A percentile compares a stretch with the other conserved stretches of the same genome.
phyloP scores from a whole-genome alignment of 192 early-diverging fungal species.

The Gamsiella multidivaricata region DNA sequence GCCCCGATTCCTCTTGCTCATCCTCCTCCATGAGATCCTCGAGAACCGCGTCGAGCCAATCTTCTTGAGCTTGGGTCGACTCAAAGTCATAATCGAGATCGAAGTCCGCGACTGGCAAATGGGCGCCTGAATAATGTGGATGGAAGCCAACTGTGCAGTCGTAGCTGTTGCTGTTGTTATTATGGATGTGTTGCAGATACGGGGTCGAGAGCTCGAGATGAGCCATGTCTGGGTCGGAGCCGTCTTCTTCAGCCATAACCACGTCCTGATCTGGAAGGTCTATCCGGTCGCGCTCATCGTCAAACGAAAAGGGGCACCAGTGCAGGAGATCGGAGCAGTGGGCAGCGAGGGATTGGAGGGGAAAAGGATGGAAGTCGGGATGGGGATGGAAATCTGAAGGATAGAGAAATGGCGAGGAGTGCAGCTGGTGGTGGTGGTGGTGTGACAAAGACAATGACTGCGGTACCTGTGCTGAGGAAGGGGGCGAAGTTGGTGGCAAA shows the following conservation, averaged over 20 bases:
- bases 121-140: conserved; percentile 5
- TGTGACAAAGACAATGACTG: too few relatives aligned
- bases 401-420: neutral
- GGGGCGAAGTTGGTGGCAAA: neutral
- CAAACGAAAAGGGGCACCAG: conserved; percentile 33
- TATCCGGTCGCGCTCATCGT: conserved; percentile 44
- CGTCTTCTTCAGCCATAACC: conserved; percentile 22
- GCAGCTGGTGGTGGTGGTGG: neutral
- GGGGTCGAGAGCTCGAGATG: neutral
- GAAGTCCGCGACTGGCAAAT: conserved; percentile 1
- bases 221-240: neutral
- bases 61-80: conserved; percentile 30
- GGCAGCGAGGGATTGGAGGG: neutral
- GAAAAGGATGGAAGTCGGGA: neutral
- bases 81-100: conserved; percentile 28
- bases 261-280: conserved; percentile 18
- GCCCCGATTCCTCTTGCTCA: conserved; percentile 14
- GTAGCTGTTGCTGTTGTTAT: neutral
- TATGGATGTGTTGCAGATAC: too few relatives aligned
- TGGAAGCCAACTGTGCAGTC: neutral
- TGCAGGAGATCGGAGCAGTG: neutral
- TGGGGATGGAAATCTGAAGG: neutral
- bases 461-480: too few relatives aligned
- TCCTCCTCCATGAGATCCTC: conserved; percentile 50
- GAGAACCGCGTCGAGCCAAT: conserved; percentile 47